phyloP scores from a whole-genome alignment of 495 filamentous ascomycete species.

The Neurospora sp. region DNA sequence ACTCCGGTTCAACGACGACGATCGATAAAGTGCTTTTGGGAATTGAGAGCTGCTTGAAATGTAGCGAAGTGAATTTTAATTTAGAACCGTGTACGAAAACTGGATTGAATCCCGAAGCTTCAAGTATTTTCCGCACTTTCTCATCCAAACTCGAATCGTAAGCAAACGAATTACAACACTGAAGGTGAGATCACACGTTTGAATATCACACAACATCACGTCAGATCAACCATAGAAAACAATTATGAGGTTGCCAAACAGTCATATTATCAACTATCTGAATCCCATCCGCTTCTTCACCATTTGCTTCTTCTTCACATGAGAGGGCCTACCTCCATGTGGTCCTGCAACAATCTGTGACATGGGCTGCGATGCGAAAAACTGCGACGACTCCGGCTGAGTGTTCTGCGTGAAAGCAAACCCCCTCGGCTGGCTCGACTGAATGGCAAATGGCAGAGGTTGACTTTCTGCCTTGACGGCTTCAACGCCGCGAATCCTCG shows the following conservation, averaged over 20 bases:
- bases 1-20: neutral
- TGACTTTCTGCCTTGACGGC: neutral
- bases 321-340: constrained; percentile 4
- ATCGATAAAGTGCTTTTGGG: too few species aligned
- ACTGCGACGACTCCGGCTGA: neutral
- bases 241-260: neutral
- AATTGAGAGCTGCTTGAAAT: too few species aligned
- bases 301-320: constrained; percentile 8
- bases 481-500: constrained; percentile 4
- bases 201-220: neutral
- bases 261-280: constrained; percentile 7
- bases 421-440: constrained; percentile 2
- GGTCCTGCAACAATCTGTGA: constrained; percentile 14
- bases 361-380: constrained; percentile 5
- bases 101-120: neutral
- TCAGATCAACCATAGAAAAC: neutral
- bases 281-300: constrained; percentile 5
- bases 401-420: neutral
- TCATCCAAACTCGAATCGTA: neutral
- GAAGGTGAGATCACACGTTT: too few species aligned
- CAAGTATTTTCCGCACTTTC: neutral
- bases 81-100: too few species aligned
- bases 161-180: neutral
- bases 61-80: too few species aligned
- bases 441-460: neutral